phyloP scores from a whole-genome alignment of 768 basidiomycete species.

The Mycena filopes region DNA sequence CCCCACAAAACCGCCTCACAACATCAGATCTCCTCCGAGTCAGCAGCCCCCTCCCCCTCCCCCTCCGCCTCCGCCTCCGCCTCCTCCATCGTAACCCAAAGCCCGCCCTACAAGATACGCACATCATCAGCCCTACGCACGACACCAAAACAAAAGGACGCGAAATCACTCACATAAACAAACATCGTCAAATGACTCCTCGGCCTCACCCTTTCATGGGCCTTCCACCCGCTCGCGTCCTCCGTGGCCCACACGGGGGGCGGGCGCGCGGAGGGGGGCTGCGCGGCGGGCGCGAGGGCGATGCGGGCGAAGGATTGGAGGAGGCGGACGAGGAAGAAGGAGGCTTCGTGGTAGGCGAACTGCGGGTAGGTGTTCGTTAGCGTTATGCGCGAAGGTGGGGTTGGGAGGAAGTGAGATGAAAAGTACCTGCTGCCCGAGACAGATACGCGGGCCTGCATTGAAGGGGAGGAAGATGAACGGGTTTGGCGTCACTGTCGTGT shows the following conservation, averaged over 20 bases:
- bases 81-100: no score
- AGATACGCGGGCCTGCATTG: conserved; percentile 62
- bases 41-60: no score
- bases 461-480: conserved; percentile 60
- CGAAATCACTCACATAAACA: conserved; percentile 50
- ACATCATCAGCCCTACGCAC: neutral
- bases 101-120: conserved; percentile 38
- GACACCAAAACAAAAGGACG: neutral
- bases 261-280: conserved; percentile 52
- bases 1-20: no score
- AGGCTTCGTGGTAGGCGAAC: conserved; percentile 76
- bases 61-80: no score
- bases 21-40: no score
- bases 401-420: no score
- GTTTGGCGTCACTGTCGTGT: conserved; percentile 23
- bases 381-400: neutral
- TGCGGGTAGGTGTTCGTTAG: conserved; percentile 34
- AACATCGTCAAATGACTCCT: conserved; percentile 66
- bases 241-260: conserved; percentile 56
- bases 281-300: conserved; percentile 55
- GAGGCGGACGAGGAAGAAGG: conserved; percentile 70
- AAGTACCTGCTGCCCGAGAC: conserved; percentile 59
- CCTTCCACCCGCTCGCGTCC: conserved; percentile 47
- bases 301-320: conserved; percentile 65
- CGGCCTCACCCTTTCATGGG: conserved; percentile 57